Conservation (phyloP, 2,329 filamentous ascomycete genomes). For the Ophiocordyceps camponoti-floridani region DNA sequence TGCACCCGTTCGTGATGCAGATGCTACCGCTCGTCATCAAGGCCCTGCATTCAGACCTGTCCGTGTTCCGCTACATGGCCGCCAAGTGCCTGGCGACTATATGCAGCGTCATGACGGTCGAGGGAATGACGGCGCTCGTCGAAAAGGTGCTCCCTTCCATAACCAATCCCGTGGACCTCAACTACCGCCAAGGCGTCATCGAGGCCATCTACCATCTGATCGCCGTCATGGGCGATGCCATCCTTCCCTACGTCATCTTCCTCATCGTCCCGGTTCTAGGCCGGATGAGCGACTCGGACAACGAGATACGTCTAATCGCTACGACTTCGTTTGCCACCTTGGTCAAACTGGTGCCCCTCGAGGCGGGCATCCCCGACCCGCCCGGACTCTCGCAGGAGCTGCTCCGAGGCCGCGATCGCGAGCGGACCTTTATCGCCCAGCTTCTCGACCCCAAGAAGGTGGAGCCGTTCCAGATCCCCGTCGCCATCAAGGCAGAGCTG, state of each 20-base stretch:
- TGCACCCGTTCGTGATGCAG: slow-evolving; percentile 66
- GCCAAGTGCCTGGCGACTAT: slow-evolving; percentile 95
- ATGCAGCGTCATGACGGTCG: slow-evolving; percentile 87
- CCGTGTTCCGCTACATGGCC: slow-evolving; percentile 88
- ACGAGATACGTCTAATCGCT: slow-evolving; percentile 82
- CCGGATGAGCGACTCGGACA: slow-evolving; percentile 96
- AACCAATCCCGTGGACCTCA: slow-evolving; percentile 74
- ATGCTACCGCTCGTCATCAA: slow-evolving; percentile 75
- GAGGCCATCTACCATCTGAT: slow-evolving; percentile 96
- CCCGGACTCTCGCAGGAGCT: slow-evolving; percentile 81
- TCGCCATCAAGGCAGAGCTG: slow-evolving; percentile 90
- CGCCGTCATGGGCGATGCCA: slow-evolving; percentile 92
- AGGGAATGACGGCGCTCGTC: slow-evolving; percentile 90
- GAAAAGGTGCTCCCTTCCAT: slow-evolving; percentile 86
- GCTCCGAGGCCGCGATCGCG: slow-evolving; percentile 76
- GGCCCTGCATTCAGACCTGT: slow-evolving; percentile 72
- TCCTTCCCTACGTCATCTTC: slow-evolving; percentile 96
- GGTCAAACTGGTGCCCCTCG: slow-evolving; percentile 89
- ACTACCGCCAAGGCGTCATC: slow-evolving; percentile 80
- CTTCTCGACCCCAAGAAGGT: slow-evolving; percentile 95
- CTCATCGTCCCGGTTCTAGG: slow-evolving; percentile 92
- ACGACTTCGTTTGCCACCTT: slow-evolving; percentile 95
- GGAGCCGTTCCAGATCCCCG: slow-evolving; percentile 80
- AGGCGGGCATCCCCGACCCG: slow-evolving; percentile 92
- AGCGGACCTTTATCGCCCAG: slow-evolving; percentile 91